phyloP scores from a whole-genome alignment of 2,329 filamentous ascomycete species.

The Aspergillus felis region DNA sequence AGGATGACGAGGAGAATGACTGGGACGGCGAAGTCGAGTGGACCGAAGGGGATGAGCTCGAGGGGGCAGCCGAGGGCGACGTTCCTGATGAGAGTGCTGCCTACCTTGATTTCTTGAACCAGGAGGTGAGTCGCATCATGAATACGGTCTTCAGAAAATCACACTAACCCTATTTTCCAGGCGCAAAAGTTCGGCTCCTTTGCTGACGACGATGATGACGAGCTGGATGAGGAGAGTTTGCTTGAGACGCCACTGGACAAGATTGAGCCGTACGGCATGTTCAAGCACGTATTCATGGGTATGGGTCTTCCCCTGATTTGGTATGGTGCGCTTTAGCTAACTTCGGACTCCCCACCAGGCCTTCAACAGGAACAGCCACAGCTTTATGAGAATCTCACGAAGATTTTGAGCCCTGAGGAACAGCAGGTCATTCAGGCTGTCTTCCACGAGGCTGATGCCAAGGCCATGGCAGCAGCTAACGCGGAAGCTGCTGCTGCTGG shows the following conservation, averaged over 20 bases:
- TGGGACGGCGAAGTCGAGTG: slow-evolving; percentile 74
- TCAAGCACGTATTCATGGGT: slow-evolving; percentile 80
- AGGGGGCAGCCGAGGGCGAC: slow-evolving; percentile 58
- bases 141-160: background rate
- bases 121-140: slow-evolving; percentile 59
- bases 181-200: slow-evolving; percentile 78
- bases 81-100: slow-evolving; percentile 86
- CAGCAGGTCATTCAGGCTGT: slow-evolving; percentile 75
- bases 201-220: slow-evolving; percentile 76
- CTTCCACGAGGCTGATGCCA: slow-evolving; percentile 65
- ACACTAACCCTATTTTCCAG: slow-evolving; percentile 38
- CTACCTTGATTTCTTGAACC: slow-evolving; percentile 92
- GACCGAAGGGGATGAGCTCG: slow-evolving; percentile 61
- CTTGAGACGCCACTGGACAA: slow-evolving; percentile 94
- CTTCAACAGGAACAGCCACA: slow-evolving; percentile 89
- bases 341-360: slow-evolving; percentile 46
- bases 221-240: slow-evolving; percentile 86
- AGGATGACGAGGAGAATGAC: slow-evolving; percentile 77
- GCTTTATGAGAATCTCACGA: slow-evolving; percentile 76
- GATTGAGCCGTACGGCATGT: slow-evolving; percentile 88
- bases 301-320: slow-evolving; percentile 36
- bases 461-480: slow-evolving; percentile 42
- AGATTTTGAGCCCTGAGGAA: slow-evolving; percentile 74
- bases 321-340: slow-evolving; percentile 25
- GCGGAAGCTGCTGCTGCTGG: slow-evolving; percentile 34